Evolutionary conservation across 768 basidiomycete genomes (phyloP), one percentile per base, ranked within the genome.

Genomic region (Artomyces pyxidatus): DNA sequence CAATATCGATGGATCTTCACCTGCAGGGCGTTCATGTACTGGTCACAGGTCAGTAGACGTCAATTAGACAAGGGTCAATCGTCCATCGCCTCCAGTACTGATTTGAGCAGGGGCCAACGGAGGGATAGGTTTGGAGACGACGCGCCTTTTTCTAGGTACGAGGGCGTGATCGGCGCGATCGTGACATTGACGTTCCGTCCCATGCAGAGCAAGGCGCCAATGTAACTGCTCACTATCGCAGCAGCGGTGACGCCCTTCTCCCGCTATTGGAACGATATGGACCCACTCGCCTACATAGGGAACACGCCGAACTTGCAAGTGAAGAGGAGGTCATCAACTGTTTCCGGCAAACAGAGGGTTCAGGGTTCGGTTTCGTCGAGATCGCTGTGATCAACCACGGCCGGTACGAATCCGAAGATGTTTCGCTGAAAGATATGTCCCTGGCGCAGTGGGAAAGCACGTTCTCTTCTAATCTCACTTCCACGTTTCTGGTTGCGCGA

Each of bases 221-320:
- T 45, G 83, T 88, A 9, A 80, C 83, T 0, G 84, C 83, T 0
- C 83, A 87, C 59, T 88, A 81, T 62, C 80, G 83, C 61, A 71
- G 75, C 7, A 80, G 74, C 44, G 54, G 62, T 16, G 57, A 59
- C 1, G 60, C 75, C 0, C 62, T 84, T 21, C 62, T 70, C 4
- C 60, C 66, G 1, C 65, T 84, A 7, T 40, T 65, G 21, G 59
- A 59, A 26, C 60, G 65, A 42, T 75, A 70, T 51, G 66, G 67
- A 9, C 45, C 65, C 4, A 46, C 58, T 6, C 63, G 62, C 14
- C 51, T 71, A 3, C 54, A 47, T 6, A 55, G 50, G 1, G 63
- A 76, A 14, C 76, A 80, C 56, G 83, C 80, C 1, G 70, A 88
- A 52, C 72, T 89, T n/a, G 64, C 72, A 14, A 61, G 68, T 10